Evolutionary conservation across 257 asterid species (phyloP).

Genomic region (Gynochthodes officinalis): DNA sequence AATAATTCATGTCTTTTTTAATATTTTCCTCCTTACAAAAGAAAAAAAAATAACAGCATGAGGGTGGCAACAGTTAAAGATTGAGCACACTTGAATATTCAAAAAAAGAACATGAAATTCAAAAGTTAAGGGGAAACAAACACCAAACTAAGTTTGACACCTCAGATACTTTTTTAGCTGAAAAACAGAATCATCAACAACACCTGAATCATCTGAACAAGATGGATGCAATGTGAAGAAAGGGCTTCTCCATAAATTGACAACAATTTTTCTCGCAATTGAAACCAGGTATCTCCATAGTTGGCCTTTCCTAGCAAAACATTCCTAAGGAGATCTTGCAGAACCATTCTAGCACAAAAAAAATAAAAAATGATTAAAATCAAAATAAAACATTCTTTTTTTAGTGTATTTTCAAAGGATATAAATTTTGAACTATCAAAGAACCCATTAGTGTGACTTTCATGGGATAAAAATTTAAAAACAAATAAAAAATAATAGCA

Average conservation of each 20-base stretch:
- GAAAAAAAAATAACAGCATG: conserved; percentile 1
- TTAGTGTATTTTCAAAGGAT: not conserved
- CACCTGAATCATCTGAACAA: conserved; percentile 91
- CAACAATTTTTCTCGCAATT: conserved; percentile 57
- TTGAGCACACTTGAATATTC: not conserved
- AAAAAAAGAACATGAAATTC: not conserved
- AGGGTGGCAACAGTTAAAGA: not conserved
- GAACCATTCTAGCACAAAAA: conserved; percentile 51
- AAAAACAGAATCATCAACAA: conserved; percentile 34
- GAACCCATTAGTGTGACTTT: not conserved
- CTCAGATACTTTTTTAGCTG: conserved; percentile 1
- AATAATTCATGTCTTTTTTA: too few relatives aligned
- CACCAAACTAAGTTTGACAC: not conserved
- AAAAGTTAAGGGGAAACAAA: conserved; percentile 11
- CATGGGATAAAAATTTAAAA: not conserved
- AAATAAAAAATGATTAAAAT: conserved; percentile 17
- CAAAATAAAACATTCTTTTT: conserved; percentile 11
- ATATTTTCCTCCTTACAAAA: not conserved
- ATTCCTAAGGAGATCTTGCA: conserved; percentile 75
- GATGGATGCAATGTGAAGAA: conserved; percentile 71
- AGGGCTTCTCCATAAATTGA: conserved; percentile 63
- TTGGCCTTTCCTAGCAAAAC: conserved; percentile 48
- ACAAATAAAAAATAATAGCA: not conserved
- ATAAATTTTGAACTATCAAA: not conserved
- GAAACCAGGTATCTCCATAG: conserved; percentile 60